Evolutionary conservation across 257 asterid genomes (phyloP).

Genomic region (Petunia secreta): DNA sequence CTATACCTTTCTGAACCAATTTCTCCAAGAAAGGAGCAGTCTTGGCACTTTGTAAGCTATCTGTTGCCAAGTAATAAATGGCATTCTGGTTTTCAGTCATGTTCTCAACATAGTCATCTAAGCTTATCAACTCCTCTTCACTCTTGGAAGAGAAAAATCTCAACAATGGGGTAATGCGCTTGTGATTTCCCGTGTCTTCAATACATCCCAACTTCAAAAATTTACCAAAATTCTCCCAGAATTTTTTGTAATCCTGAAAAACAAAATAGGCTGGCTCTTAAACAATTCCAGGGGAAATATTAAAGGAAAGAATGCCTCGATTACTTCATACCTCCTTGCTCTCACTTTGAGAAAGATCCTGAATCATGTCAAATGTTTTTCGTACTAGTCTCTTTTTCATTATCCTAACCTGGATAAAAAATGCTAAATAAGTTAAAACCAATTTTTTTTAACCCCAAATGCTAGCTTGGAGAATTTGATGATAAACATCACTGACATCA

Average conservation of each 20-base stretch:
- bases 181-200: conserved; percentile 78
- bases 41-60: conserved; percentile 90
- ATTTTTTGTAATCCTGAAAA: conserved; percentile 81
- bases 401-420: conserved; percentile 72
- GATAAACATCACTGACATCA: neutral
- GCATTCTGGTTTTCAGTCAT: conserved; percentile 91
- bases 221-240: conserved; percentile 97
- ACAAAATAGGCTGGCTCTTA: conserved; percentile 11
- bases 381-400: conserved; percentile 94
- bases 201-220: conserved; percentile 91
- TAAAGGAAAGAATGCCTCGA: neutral
- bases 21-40: conserved; percentile 96
- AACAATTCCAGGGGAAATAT: neutral
- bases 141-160: conserved; percentile 21
- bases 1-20: conserved; percentile 82
- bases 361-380: conserved; percentile 97
- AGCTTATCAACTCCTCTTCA: conserved; percentile 54
- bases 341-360: conserved; percentile 88
- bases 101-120: conserved; percentile 86
- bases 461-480: neutral
- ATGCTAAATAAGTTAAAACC: neutral
- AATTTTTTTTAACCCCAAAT: neutral
- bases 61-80: conserved; percentile 83
- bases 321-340: conserved; percentile 64
- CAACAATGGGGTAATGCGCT: neutral